phyloP scores from a whole-genome alignment of 495 filamentous ascomycete species.

The Xylaria palmicola region DNA sequence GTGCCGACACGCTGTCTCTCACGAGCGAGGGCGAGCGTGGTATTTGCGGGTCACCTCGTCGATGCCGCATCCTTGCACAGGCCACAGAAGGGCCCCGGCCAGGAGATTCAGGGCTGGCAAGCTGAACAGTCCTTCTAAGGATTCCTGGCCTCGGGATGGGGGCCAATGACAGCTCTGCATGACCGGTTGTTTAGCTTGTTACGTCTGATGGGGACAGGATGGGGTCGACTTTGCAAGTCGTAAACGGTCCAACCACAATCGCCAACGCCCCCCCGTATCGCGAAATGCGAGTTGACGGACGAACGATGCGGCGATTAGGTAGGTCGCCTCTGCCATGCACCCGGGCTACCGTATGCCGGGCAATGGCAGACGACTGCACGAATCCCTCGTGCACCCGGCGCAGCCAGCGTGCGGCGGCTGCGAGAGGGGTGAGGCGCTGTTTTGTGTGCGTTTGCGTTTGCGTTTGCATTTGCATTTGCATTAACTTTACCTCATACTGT shows the following conservation, averaged over 20 bases:
- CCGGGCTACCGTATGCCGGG: background rate
- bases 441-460: too few relatives aligned
- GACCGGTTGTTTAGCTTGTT: constrained; percentile 20
- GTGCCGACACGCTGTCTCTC: background rate
- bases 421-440: too few relatives aligned
- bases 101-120: background rate
- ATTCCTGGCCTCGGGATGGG: constrained; percentile 1
- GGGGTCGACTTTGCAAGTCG: constrained; percentile 27
- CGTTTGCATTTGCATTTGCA: too few relatives aligned
- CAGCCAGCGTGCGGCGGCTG: background rate
- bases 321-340: background rate
- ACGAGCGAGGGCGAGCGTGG: background rate
- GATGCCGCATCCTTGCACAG: constrained; percentile 13
- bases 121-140: constrained; percentile 3
- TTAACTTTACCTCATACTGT: too few relatives aligned
- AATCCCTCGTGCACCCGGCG: constrained; percentile 8
- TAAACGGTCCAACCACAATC: constrained; percentile 47
- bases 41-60: constrained; percentile 16
- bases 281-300: background rate
- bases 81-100: background rate
- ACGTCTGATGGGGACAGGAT: constrained; percentile 18
- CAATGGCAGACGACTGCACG: background rate
- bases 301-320: background rate
- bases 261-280: constrained; percentile 6
- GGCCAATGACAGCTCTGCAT: constrained; percentile 12